Conservation (phyloP, 371 early-diverging fungal species). For the Rhizomucor miehei region DNA sequence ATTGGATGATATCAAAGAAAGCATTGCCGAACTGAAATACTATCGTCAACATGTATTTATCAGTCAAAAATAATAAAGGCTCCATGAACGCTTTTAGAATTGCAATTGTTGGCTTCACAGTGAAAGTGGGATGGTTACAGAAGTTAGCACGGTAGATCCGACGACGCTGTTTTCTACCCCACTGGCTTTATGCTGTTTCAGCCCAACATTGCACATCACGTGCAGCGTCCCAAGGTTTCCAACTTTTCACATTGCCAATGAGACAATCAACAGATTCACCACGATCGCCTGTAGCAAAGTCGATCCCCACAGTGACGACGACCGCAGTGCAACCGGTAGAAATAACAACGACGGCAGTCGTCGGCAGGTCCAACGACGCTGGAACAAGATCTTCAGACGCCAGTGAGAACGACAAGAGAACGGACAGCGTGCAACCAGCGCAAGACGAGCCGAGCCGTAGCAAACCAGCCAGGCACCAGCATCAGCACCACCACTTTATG, state of each 20-base stretch:
- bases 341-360: conserved; percentile 43
- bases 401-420: conserved; percentile 6
- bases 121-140: too few species aligned
- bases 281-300: conserved; percentile 19
- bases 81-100: too few species aligned
- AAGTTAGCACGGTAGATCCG: too few species aligned
- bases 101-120: too few species aligned
- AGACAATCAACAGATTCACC: not conserved
- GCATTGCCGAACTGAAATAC: conserved; percentile 82
- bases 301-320: conserved; percentile 38
- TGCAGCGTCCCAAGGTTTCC: too few species aligned
- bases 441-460: conserved; percentile 1
- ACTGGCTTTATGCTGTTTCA: too few species aligned
- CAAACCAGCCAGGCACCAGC: conserved; percentile 34
- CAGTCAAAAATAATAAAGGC: too few species aligned
- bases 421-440: not conserved
- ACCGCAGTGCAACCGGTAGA: conserved; percentile 43
- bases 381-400: not conserved
- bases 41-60: conserved; percentile 63
- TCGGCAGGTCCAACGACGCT: conserved; percentile 2
- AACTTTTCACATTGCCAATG: too few species aligned
- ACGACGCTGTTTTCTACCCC: too few species aligned
- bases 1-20: conserved; percentile 88
- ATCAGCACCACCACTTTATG: conserved; percentile 29
- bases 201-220: too few species aligned